Evolutionary conservation across 495 filamentous ascomycete species (phyloP), one percentile per base, ranked within the genome.

Genomic region (Collariella sp.): DNA sequence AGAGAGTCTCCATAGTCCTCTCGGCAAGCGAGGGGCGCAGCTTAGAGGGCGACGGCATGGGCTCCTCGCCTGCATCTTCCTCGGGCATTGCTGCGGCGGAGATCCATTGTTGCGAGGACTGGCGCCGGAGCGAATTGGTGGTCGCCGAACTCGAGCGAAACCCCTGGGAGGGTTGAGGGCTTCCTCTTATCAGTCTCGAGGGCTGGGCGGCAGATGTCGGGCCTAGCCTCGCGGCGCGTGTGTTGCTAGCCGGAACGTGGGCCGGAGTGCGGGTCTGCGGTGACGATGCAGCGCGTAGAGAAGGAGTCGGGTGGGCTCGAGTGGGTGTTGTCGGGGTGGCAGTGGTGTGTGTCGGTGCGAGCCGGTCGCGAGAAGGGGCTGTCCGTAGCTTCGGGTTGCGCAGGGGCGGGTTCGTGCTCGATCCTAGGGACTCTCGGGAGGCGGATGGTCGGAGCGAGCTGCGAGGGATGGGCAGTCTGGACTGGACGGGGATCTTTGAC

Each of bases 1-100:
- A 61, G 15, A 78, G 57, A 0, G 75, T 76, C 57, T 78, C 72
- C 10, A 78, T 71, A 9, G 75, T 78, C 51, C 75, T 67, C 46
- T 78, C 75, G 7, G 69, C 55, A 9, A 77, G 69, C 0, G 74
- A 74, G 3, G 64, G 70, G 12, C 57, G 63, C 18, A 62, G 66
- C 36, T 63, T 71, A 26, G 50, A 66, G 46, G 56, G 60, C 22
- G 26, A 61, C 35, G 29, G 33, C 34, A 24, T 47, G 29, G 35
- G 56, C 19, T 53, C 61, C 4, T 52, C 52, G 10, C 5, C 35
- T 6, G 39, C 18, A 9, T 57, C 43, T 13, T 63, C 59, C 23
- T 56, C 43, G 24, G 54, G 18, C 3, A 53, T 38, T 1, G 54
- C 55, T 1, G 50, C 44, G 6, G 63, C 58, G 5, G 63, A 66